Conservation (phyloP, 2,329 filamentous ascomycete species). For the Coniochaeta prunicola region DNA sequence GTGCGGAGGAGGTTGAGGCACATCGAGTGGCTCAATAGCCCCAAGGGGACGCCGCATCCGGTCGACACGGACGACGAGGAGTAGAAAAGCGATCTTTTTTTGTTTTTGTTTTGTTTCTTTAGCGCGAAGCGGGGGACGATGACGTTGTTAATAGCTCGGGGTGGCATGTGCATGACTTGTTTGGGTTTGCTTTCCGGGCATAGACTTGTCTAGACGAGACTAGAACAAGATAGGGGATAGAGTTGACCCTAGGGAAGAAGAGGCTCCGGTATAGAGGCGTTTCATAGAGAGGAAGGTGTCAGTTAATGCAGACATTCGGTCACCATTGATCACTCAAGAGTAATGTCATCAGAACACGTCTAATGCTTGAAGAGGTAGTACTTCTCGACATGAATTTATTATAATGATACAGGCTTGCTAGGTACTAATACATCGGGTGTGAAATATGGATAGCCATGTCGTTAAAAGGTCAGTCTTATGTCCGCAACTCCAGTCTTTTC, state of each 20-base stretch:
- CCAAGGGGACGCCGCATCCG: conserved; percentile 75
- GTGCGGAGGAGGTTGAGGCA: conserved; percentile 80
- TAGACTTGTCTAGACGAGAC: conserved; percentile 1
- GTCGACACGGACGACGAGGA: conserved; percentile 72
- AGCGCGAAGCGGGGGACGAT: background rate
- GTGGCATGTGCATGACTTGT: background rate
- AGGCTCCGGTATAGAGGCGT: conserved; percentile 2
- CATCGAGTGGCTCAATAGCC: conserved; percentile 75
- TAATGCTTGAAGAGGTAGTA: background rate
- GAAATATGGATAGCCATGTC: background rate
- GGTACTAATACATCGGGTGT: background rate
- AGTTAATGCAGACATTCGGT: background rate
- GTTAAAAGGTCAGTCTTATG: background rate
- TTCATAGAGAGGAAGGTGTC: background rate
- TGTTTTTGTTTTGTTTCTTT: background rate
- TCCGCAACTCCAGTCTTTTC: background rate
- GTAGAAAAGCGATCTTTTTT: background rate
- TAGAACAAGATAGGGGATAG: background rate
- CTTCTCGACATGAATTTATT: background rate
- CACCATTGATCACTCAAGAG: background rate
- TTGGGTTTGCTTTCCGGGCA: background rate
- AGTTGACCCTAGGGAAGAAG: background rate
- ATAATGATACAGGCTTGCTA: background rate
- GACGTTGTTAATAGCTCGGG: background rate
- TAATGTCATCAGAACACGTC: background rate